Evolutionary conservation across 2,329 filamentous ascomycete genomes (phyloP), one percentile per base, ranked within the genome.

Genomic region (Exophiala lecanii-corni): DNA sequence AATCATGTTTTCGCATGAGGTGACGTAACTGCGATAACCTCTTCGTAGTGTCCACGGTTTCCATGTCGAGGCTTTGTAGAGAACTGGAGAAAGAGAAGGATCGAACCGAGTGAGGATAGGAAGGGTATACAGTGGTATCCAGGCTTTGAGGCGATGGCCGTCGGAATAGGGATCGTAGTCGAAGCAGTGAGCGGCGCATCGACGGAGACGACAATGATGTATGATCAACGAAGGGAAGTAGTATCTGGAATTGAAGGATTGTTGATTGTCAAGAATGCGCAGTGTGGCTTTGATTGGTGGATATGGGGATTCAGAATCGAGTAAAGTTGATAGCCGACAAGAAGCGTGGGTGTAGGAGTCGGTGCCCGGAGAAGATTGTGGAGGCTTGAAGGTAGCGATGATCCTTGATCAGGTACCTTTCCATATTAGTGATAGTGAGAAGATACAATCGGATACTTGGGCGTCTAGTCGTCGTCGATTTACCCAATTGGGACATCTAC

Each of bases 1-100:
- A 76, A 54, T 87, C 83, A 60, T 84, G 76, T 66, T 89, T 76
- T 68, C 79, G 82, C 92, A 98, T 98, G 62, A 95, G 73, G 63
- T 82, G 74, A 61, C 92, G 79, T 59, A 98, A 76, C 66, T 79
- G 76, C 52, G 79, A 68, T 53, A 98, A 78, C 58, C 87, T 84
- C 50, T 79, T 73, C 42, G 81, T 80, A 25, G 89, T 96, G 66
- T 92, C 74, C 55, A 94, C 82, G 40, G 76, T 80, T 61, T 80
- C 84, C 86, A 92, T 94, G 23, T 81, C 75, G 65, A 69, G 44
- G 32, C 60, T 52, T 50, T 57, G 63, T 45, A 64, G 57, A 31
- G 58, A 55, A 33, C 57, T 52, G 33, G 62, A 63, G 51, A 55
- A 56, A 19, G 66, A 68, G 51, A 69, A 69, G 31, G 60, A 59